phyloP scores from a whole-genome alignment of 495 filamentous ascomycete species.

The Penicillium cosmopolitanum region DNA sequence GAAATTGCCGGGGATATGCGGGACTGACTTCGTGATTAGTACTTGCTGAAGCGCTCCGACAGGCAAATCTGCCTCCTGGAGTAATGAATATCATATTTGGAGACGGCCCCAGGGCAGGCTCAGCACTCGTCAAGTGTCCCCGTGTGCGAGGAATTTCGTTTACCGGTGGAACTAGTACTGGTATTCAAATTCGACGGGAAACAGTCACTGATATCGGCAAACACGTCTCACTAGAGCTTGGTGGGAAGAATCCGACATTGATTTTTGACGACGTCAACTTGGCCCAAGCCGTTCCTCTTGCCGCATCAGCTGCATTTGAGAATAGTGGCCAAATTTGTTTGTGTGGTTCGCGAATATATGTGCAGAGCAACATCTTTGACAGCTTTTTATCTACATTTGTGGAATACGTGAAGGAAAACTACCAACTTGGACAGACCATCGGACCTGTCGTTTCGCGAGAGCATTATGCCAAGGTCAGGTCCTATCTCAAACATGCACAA shows the following conservation, averaged over 20 bases:
- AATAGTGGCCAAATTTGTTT: conserved; percentile 55
- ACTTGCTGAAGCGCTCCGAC: conserved; percentile 20
- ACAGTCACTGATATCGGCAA: conserved; percentile 51
- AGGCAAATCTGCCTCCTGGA: conserved; percentile 22
- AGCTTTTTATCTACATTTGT: conserved; percentile 16
- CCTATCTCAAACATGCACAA: conserved; percentile 19
- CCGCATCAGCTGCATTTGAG: conserved; percentile 21
- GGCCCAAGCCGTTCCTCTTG: conserved; percentile 19
- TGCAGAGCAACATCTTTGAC: conserved; percentile 43
- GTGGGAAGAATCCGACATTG: conserved; percentile 43
- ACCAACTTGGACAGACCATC: conserved; percentile 14
- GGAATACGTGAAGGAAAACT: conserved; percentile 17
- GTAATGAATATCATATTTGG: conserved; percentile 27
- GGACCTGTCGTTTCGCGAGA: conserved; percentile 23
- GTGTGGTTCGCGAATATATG: conserved; percentile 51
- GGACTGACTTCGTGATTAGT: background rate
- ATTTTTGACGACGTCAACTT: conserved; percentile 42
- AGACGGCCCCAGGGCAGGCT: conserved; percentile 16
- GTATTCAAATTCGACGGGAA: conserved; percentile 24
- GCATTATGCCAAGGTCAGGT: conserved; percentile 20
- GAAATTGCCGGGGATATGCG: background rate
- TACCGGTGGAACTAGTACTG: conserved; percentile 26
- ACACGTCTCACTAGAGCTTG: conserved; percentile 41
- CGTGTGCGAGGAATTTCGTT: conserved; percentile 25
- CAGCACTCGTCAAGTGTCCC: conserved; percentile 17